Percentiles rank a stretch among this genome's conserved stretches.
Conservation (phyloP, 2,329 filamentous ascomycete genomes). For the Cordyceps farinosa region DNA sequence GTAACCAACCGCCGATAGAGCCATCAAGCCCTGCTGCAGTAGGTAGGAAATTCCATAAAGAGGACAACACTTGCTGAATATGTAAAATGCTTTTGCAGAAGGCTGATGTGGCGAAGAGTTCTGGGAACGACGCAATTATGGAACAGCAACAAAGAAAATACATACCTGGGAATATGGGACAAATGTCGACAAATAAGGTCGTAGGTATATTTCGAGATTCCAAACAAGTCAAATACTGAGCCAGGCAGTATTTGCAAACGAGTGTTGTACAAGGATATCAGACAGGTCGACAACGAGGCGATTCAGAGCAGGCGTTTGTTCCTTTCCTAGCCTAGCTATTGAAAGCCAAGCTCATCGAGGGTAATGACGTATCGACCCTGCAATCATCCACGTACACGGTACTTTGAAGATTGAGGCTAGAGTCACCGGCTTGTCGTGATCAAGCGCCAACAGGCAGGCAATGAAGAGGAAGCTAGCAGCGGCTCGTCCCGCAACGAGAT, state of each 20-base stretch:
- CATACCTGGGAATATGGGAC: not conserved
- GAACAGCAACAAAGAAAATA: not conserved
- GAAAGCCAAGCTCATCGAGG: not conserved
- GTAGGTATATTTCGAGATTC: not conserved
- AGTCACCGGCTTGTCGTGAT: not conserved
- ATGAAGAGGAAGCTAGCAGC: not conserved
- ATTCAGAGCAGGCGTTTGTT: not conserved
- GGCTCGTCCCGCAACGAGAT: constrained; percentile 16
- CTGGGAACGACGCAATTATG: not conserved
- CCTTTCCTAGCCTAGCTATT: not conserved
- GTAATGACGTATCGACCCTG: not conserved
- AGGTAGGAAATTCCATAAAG: too few relatives aligned
- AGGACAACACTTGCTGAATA: not conserved
- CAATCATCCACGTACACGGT: too few relatives aligned
- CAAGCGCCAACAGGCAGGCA: not conserved
- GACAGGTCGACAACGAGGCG: not conserved
- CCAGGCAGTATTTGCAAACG: not conserved
- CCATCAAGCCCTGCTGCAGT: not conserved
- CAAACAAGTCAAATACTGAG: not conserved
- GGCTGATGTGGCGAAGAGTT: too few relatives aligned
- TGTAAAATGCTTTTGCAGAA: not conserved
- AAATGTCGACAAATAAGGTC: not conserved
- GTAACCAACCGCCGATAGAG: not conserved
- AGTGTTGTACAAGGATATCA: not conserved
- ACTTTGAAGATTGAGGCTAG: not conserved